Base-by-base conservation (phyloP, 768 basidiomycete genomes). In the Tulasnella calospora region DNA sequence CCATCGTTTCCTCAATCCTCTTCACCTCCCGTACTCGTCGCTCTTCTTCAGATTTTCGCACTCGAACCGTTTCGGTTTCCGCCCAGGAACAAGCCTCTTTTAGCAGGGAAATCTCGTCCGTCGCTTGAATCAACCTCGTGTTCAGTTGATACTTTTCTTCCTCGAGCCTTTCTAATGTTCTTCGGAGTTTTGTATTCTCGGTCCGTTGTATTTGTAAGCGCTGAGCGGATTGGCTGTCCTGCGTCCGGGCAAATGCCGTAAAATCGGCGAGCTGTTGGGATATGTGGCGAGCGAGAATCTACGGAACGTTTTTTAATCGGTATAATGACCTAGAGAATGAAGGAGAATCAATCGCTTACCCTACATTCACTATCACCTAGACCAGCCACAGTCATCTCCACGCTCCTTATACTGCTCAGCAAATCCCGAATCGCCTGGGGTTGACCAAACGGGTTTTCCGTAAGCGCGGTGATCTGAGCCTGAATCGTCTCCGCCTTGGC, bases 181-280 rank as follows among this genome's bases (percentile, higher is more conserved):
- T 67, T 19, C 61, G 61, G 33, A 67, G 61, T 13, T 35, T 67
- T 1, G 61, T 35, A 12, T 67, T 67, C 27, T 67, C 61, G 0
- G 61, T 67, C 12, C 61, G 61, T 27, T 67, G 61, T 27, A 67
- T 67, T 35, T 67, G 61, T 13, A 67, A 19, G 10, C 33, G 61
- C 61, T 67, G 61, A 35, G 61, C 61, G 33, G 61, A 67, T 67
- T 67, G 61, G 33, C 61, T 67, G 61, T 67, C 61, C 33, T 67
- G 61, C 9, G 61, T 67, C 30, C 61, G 61, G 1, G 44, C 71
- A 40, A 40, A 72, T 8, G 38, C 21, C 12, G 23, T 72, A n/a
- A 72, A 40, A 19, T 72, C 71, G 36, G 21, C 44, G 6, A 46
- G 38, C 15, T 72, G 71, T 40, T 72, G 71, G 4, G 71, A 30